These are phyloP conservation scores for Hypoxylon intermedium DNA, from an alignment of 495 filamentous ascomycete genomes.

Conservation along the genomic window DNA sequence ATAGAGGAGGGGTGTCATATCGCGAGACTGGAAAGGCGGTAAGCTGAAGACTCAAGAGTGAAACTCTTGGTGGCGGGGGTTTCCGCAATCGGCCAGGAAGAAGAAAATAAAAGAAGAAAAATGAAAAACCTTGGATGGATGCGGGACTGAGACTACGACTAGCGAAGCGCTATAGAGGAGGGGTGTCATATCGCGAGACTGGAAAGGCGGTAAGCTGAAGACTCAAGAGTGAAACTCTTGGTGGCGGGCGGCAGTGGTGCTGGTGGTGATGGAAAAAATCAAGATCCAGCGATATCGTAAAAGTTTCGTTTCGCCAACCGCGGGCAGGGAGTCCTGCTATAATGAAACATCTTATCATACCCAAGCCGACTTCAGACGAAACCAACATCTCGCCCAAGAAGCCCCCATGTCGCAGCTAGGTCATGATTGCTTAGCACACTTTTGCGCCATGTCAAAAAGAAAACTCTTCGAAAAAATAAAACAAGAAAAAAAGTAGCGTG, in stretches of 20 bases:
- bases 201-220: conserved; percentile 23
- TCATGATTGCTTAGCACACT: conserved; percentile 7
- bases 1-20: background rate
- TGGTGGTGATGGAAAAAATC: conserved; percentile 4
- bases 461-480: conserved; percentile 5
- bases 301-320: conserved; percentile 35
- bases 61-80: conserved; percentile 25
- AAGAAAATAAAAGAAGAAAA: too few relatives aligned
- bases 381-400: conserved; percentile 20
- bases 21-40: conserved; percentile 25
- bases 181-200: conserved; percentile 15
- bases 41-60: conserved; percentile 21
- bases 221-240: conserved; percentile 30
- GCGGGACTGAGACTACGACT: background rate
- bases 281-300: conserved; percentile 16
- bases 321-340: conserved; percentile 24
- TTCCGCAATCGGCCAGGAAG: conserved; percentile 23
- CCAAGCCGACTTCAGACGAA: conserved; percentile 28
- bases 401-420: conserved; percentile 11
- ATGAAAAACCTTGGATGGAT: too few relatives aligned
- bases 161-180: conserved; percentile 9
- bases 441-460: conserved; percentile 5
- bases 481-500: conserved; percentile 25
- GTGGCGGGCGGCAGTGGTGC: conserved; percentile 14
- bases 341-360: conserved; percentile 29